Evolutionary conservation across 164 flowering plant species (phyloP), one percentile per base, ranked within the genome.

Genomic region (Annona cherimola): DNA sequence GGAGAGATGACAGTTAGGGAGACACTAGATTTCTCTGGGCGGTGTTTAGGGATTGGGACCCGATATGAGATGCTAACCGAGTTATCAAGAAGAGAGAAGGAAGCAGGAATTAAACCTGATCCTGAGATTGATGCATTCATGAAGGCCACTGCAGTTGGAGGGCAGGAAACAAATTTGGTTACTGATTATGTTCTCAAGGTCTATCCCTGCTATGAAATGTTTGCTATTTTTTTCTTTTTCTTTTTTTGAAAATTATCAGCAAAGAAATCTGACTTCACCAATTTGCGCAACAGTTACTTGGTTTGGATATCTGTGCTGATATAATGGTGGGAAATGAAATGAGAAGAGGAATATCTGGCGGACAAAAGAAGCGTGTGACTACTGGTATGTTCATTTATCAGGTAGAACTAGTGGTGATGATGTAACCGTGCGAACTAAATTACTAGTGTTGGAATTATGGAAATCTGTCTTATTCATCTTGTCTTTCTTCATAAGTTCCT

Each of bases 341-440:
- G 91, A 81, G 81, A 75, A 78, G 91, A 71, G 89, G 91, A 1
- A 83, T 87, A 19, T 87, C 91, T 68, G 89, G 91, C 44, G 91
- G 89, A 39, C 86, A 87, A 65, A 85, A 83, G 84, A 87, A 87
- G 77, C 87, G 90, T 59, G 83, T 85, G 55, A 87, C 91, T 6
- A 84, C 89, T 44, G 89, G 90, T 83, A 80, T 74, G 87, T 70
- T 41, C 63, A 14, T 74, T 20, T 63, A 50, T 11, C 35, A 26
- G 35, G 35, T 26, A 26, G 35, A 26, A 26, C 35, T 26, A 26
- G 35, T 26, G 35, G 35, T 26, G 35, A 26, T 26, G 35, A 26
- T 26, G 35, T 26, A 26, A 26, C 35, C 35, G 35, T 26, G 35
- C 35, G 35, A 26, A 26, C 35, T 26, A 26, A 26, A 26, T 26